phyloP scores from a whole-genome alignment of 495 filamentous ascomycete genomes.

The Bacidia gigantensis region DNA sequence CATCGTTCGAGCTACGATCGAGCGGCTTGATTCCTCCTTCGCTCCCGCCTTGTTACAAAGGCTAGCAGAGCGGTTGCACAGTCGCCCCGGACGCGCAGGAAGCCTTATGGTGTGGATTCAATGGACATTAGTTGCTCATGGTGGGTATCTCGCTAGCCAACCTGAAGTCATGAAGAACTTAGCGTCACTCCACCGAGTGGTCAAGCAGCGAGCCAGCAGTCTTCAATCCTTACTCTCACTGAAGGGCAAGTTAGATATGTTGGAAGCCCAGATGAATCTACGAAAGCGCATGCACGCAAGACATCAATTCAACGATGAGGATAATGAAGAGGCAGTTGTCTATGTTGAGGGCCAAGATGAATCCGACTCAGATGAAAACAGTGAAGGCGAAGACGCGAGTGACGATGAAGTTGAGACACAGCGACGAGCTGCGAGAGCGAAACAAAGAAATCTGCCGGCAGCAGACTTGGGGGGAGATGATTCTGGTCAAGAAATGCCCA shows the following conservation, averaged over 20 bases:
- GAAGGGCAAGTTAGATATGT: conserved; percentile 85
- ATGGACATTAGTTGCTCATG: conserved; percentile 89
- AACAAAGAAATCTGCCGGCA: conserved; percentile 23
- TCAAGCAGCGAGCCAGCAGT: conserved; percentile 70
- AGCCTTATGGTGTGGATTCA: conserved; percentile 93
- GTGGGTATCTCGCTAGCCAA: conserved; percentile 75
- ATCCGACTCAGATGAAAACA: conserved; percentile 32
- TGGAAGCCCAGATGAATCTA: conserved; percentile 73
- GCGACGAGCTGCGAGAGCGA: not conserved
- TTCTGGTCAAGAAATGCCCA: conserved; percentile 13
- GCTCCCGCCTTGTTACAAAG: conserved; percentile 65
- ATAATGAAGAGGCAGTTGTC: conserved; percentile 55
- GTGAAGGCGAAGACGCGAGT: conserved; percentile 20
- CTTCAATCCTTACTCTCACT: conserved; percentile 73
- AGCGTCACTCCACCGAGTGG: conserved; percentile 61
- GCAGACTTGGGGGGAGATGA: conserved; percentile 9
- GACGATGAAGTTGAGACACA: not conserved
- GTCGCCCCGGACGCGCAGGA: conserved; percentile 75
- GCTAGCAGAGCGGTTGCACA: conserved; percentile 75
- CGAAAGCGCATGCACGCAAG: conserved; percentile 44
- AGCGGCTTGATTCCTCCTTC: conserved; percentile 72
- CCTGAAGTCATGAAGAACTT: conserved; percentile 65
- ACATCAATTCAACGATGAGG: conserved; percentile 28
- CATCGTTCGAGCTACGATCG: conserved; percentile 74
- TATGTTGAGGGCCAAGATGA: conserved; percentile 70